A percentile compares a stretch with the other conserved stretches of the same genome.
phyloP scores from a whole-genome alignment of 768 basidiomycete species.

The Xanthoconium stramineum region DNA sequence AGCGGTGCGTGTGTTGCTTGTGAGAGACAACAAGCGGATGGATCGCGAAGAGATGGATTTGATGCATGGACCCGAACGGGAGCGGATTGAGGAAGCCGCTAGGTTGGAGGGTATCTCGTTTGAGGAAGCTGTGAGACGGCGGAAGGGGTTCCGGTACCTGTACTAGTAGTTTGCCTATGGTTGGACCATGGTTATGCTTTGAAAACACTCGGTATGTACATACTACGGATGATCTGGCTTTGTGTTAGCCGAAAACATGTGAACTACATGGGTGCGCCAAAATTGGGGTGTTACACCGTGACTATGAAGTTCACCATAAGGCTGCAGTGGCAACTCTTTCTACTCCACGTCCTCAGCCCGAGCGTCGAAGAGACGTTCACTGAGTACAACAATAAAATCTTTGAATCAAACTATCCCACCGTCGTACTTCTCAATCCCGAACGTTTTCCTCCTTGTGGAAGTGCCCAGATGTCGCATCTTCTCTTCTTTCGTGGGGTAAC shows the following conservation, averaged over 20 bases:
- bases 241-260: no score
- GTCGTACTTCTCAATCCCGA: background rate
- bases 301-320: no score
- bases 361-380: no score
- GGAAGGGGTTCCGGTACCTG: background rate
- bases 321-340: no score
- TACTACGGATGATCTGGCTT: no score
- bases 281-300: no score
- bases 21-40: background rate
- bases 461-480: constrained; percentile 23
- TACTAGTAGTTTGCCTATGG: background rate
- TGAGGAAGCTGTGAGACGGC: background rate
- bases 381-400: background rate
- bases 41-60: background rate
- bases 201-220: no score
- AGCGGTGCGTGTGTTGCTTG: background rate
- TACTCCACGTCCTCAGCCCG: no score
- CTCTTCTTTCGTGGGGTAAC: constrained; percentile 27
- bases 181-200: no score
- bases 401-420: no score
- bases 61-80: background rate
- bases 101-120: background rate
- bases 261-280: no score
- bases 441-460: background rate
- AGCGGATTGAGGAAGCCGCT: no score